phyloP scores from a whole-genome alignment of 257 asterid species.

The Scutellaria galericulata region DNA sequence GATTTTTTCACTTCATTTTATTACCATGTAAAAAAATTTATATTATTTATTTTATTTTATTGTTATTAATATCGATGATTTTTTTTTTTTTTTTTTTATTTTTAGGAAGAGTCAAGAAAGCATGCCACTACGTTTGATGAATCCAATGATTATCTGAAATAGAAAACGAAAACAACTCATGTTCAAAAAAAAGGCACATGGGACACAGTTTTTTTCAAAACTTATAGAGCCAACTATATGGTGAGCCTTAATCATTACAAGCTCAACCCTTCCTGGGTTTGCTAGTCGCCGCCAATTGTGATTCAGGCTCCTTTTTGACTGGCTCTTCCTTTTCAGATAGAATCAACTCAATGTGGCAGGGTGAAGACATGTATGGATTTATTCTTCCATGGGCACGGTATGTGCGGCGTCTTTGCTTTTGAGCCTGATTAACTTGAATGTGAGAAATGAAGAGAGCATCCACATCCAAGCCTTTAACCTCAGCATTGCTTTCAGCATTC shows the following conservation, averaged over 20 bases:
- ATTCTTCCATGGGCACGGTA: slow-evolving; percentile 89
- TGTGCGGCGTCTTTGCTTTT: slow-evolving; percentile 86
- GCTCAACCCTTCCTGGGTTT: slow-evolving; percentile 59
- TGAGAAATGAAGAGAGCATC: slow-evolving; percentile 88
- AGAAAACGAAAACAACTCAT: slow-evolving; percentile 11
- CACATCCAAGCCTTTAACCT: slow-evolving; percentile 92
- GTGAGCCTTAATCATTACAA: not conserved
- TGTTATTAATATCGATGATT: too few species aligned
- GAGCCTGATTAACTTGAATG: slow-evolving; percentile 91
- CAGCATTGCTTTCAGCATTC: slow-evolving; percentile 83
- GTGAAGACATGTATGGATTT: slow-evolving; percentile 89
- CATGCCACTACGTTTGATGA: not conserved
- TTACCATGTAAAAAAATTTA: too few species aligned
- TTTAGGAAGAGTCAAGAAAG: not conserved
- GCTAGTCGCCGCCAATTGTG: slow-evolving; percentile 65
- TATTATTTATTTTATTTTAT: too few species aligned
- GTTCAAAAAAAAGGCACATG: not conserved
- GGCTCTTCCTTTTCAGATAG: slow-evolving; percentile 73
- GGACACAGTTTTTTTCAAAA: slow-evolving; percentile 18
- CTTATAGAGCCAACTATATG: slow-evolving; percentile 13
- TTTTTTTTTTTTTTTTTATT: too few species aligned
- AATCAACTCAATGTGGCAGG: slow-evolving; percentile 88
- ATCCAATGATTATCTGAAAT: slow-evolving; percentile 25
- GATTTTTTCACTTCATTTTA: too few species aligned
- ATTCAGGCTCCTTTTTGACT: slow-evolving; percentile 76